Evolutionary conservation across 208 protist species (phyloP).

Genomic region (Porcisia deanei): DNA sequence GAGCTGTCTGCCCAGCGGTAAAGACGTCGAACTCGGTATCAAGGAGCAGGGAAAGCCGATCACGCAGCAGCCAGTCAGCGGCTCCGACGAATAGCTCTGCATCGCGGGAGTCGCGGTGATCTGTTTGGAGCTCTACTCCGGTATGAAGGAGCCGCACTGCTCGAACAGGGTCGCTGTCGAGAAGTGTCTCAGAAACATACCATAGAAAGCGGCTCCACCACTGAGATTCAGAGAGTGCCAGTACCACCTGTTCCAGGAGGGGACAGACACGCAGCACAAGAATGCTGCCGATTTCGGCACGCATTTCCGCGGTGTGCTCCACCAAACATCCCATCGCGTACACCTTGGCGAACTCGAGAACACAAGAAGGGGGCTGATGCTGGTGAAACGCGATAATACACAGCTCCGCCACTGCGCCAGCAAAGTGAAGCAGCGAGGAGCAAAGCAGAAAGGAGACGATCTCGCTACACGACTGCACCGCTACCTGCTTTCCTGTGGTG

Average conservation of each 20-base stretch:
- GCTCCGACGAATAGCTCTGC: background rate
- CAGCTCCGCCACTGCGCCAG: constrained; percentile 8
- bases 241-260: constrained; percentile 6
- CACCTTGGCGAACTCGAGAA: constrained; percentile 35
- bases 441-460: constrained; percentile 30
- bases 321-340: constrained; percentile 26
- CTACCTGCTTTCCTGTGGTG: background rate
- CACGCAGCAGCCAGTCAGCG: background rate
- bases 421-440: background rate
- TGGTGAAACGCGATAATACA: constrained; percentile 1
- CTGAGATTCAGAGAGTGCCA: background rate
- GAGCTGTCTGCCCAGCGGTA: constrained; percentile 3
- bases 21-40: constrained; percentile 42
- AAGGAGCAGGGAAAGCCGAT: constrained; percentile 16
- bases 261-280: constrained; percentile 17
- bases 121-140: constrained; percentile 8
- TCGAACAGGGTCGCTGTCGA: background rate
- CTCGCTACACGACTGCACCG: constrained; percentile 2
- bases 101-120: background rate
- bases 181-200: constrained; percentile 25
- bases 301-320: background rate
- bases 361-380: constrained; percentile 1
- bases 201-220: constrained; percentile 53
- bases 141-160: constrained; percentile 25
- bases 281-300: background rate